Evolutionary conservation across 345 rosid species (phyloP).

Genomic region (Anacardium occidentale): DNA sequence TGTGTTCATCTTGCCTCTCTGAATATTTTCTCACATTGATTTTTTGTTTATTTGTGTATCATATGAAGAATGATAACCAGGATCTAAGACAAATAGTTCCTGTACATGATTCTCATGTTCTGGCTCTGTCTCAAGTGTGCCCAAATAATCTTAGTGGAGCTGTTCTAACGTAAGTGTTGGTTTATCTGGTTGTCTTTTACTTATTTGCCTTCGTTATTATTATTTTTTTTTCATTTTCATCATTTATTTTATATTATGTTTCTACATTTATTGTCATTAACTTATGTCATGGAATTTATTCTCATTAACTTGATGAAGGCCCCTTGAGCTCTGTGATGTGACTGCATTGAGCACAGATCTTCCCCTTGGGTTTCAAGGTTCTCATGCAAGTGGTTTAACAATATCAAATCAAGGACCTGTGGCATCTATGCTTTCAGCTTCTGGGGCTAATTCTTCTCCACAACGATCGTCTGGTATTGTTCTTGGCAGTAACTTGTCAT

Average conservation of each 20-base stretch:
- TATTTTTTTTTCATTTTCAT: not conserved
- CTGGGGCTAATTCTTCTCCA: slow-evolving; percentile 62
- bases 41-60: slow-evolving; percentile 25
- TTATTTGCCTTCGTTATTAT: not conserved
- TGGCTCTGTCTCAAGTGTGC: slow-evolving; percentile 82
- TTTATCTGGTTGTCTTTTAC: not conserved
- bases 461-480: slow-evolving; percentile 66
- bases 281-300: too few relatives aligned
- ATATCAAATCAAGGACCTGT: slow-evolving; percentile 64
- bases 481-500: slow-evolving; percentile 52
- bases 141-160: slow-evolving; percentile 77
- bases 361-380: slow-evolving; percentile 59
- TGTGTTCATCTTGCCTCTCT: slow-evolving; percentile 22
- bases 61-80: slow-evolving; percentile 68
- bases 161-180: slow-evolving; percentile 65
- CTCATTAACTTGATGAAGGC: slow-evolving; percentile 63
- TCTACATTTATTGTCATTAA: slow-evolving; percentile 27
- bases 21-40: slow-evolving; percentile 32
- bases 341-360: slow-evolving; percentile 60
- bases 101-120: slow-evolving; percentile 75
- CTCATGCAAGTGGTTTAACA: slow-evolving; percentile 55
- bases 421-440: slow-evolving; percentile 54
- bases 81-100: slow-evolving; percentile 66
- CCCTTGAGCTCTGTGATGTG: slow-evolving; percentile 83
- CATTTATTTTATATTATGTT: slow-evolving; percentile 13